These are phyloP conservation scores for Triticum timopheevii DNA, from an alignment of 176 grass and related monocot species.

Conservation along the genomic window DNA sequence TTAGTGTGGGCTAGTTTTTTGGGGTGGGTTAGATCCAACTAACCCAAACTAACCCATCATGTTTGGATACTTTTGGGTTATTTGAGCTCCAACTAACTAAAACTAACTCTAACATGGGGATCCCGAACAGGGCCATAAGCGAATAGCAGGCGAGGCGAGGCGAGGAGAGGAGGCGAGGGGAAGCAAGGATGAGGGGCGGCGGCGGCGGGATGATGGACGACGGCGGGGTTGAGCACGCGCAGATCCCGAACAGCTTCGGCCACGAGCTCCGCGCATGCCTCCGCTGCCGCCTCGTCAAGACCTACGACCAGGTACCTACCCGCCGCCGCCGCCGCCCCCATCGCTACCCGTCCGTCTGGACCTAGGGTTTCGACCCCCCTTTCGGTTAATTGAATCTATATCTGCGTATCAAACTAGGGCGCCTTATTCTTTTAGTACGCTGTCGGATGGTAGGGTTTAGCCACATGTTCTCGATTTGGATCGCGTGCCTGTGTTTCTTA, in stretches of 20 bases:
- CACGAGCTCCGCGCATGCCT: conserved; percentile 97
- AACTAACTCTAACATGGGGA: too few relatives aligned
- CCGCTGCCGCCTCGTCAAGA: conserved; percentile 98
- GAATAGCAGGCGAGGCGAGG: neutral
- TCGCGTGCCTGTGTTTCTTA: neutral
- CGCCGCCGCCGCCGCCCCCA: neutral
- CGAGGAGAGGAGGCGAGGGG: neutral
- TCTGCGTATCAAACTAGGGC: neutral
- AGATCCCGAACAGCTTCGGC: conserved; percentile 98
- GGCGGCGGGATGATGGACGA: conserved; percentile 52
- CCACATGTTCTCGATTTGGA: neutral
- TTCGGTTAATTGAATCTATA: neutral
- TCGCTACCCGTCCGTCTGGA: neutral
- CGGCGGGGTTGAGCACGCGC: conserved; percentile 52
- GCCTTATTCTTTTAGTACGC: neutral
- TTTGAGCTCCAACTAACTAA: too few relatives aligned
- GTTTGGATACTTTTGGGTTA: too few relatives aligned
- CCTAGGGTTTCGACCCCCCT: neutral
- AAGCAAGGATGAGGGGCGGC: conserved; percentile 25
- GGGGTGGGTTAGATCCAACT: too few relatives aligned
- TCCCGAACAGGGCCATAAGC: too few relatives aligned
- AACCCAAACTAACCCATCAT: too few relatives aligned
- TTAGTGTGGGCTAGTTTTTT: too few relatives aligned
- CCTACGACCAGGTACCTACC: conserved; percentile 78
- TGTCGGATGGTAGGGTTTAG: conserved; percentile 20